Base-by-base conservation (phyloP, 805 yeast genomes). In the Barnettozyma salicaria region DNA sequence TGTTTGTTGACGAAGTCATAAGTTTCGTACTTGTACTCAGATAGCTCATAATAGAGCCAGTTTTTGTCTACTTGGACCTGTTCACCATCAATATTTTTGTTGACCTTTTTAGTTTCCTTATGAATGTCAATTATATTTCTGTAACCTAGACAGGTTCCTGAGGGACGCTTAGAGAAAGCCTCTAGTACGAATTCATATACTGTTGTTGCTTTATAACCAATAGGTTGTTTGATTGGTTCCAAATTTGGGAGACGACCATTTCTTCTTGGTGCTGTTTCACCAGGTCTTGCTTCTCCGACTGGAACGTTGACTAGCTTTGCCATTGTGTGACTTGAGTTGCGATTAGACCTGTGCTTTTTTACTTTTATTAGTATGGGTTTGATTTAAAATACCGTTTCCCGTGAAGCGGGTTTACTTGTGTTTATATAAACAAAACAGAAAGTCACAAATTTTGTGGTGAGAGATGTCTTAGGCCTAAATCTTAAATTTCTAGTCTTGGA, bases 221-320 rank as follows among this genome's bases (percentile, higher is more conserved):
- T 45, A 6, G 97, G 97, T 52, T 77, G 71, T 6, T 58, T 59
- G 31, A 81, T 53, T 0, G 59, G 72, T 11, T 72, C 69, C 5
- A 56, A 60, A 40, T 62, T 59, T 41, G 71, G 69, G 34, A 67
- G 68, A 33, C 74, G 63, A 40, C 64, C 64, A 51, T 71, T 77
- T 64, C 88, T 74, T 64, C 89, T 74, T 49, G 92, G 90, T 9
- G 90, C 90, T 23, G 92, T 81, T 61, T 84, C 92, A 43, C 86
- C 86, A 13, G 72, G 71, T 48, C 72, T 72, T 31, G 85, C 83
- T 12, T 76, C 77, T 19, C 87, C 89, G 26, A 80, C 84, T 18
- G 77, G 75, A 11, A 78, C 82, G 44, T 67, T 67, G 26, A 52
- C 52, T 32, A 45, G 44, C 19, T 38, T 29, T 11, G 39, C 44